Evolutionary conservation across 495 filamentous ascomycete genomes (phyloP).

Genomic region (Pyrenula massariospora): DNA sequence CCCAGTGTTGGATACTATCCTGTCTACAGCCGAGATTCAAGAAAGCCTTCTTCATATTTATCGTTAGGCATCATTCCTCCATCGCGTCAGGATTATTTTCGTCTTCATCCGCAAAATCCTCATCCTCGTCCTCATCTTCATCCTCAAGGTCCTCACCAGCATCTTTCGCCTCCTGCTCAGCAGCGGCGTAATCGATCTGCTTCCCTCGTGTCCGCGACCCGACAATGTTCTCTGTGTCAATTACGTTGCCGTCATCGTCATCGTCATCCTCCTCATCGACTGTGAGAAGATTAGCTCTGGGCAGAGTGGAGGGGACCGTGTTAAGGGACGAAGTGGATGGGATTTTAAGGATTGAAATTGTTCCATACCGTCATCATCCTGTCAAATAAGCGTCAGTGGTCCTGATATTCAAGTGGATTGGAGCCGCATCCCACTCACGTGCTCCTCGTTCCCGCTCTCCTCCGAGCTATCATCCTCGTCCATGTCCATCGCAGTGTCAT

Average conservation of each 20-base stretch:
- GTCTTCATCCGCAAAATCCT: constrained; percentile 28
- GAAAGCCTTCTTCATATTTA: no score
- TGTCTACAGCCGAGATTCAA: no score
- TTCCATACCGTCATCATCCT: background rate
- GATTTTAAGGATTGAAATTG: no score
- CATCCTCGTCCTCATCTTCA: constrained; percentile 72
- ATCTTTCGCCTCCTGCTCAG: constrained; percentile 40
- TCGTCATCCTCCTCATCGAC: constrained; percentile 53
- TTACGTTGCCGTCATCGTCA: constrained; percentile 78
- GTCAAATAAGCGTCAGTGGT: background rate
- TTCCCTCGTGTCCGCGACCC: constrained; percentile 81
- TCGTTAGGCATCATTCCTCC: constrained; percentile 2
- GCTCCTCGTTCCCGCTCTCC: background rate
- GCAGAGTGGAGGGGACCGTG: no score
- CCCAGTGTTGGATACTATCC: no score
- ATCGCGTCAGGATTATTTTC: constrained; percentile 5
- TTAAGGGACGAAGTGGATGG: no score
- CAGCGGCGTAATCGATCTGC: constrained; percentile 70
- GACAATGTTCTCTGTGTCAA: constrained; percentile 83
- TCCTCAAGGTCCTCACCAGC: constrained; percentile 58
- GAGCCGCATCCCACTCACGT: background rate
- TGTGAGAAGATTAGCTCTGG: background rate
- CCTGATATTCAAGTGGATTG: background rate
- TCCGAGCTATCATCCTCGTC: background rate
- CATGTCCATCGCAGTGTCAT: background rate